phyloP scores from a whole-genome alignment of 1,139 yeast genomes.

The Sugiyamaella neomexicana region DNA sequence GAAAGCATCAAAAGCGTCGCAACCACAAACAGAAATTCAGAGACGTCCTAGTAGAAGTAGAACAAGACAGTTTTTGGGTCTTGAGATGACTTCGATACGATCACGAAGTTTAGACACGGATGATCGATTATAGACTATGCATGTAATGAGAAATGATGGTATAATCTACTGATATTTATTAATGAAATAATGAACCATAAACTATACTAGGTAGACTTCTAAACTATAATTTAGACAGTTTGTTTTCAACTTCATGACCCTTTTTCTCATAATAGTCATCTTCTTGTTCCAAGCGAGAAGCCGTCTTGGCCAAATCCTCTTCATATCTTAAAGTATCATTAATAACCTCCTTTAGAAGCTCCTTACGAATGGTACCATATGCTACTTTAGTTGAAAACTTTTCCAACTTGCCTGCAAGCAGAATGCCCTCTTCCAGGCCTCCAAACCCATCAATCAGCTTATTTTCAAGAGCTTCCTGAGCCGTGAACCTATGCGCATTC shows the following conservation, averaged over 20 bases:
- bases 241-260: slow-evolving; percentile 17
- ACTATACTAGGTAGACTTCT: too few relatives aligned
- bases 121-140: slow-evolving; percentile 21
- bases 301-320: slow-evolving; percentile 18
- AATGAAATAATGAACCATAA: background rate
- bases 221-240: slow-evolving; percentile 25
- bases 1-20: background rate
- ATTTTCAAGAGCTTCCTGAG: slow-evolving; percentile 36
- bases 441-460: slow-evolving; percentile 40
- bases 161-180: slow-evolving; percentile 9
- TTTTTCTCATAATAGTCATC: slow-evolving; percentile 23
- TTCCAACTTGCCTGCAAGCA: slow-evolving; percentile 30
- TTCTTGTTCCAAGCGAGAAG: slow-evolving; percentile 18
- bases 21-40: background rate
- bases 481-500: slow-evolving; percentile 40
- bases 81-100: slow-evolving; percentile 29
- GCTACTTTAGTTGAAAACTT: slow-evolving; percentile 34
- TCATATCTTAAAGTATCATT: slow-evolving; percentile 28
- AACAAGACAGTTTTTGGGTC: slow-evolving; percentile 25
- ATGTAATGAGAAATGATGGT: slow-evolving; percentile 5
- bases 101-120: slow-evolving; percentile 29
- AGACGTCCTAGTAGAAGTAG: slow-evolving; percentile 28
- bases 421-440: slow-evolving; percentile 37
- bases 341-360: slow-evolving; percentile 36
- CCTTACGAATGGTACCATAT: slow-evolving; percentile 37